Evolutionary conservation across 768 basidiomycete genomes (phyloP).

Genomic region (Phanerochaete carnosa): DNA sequence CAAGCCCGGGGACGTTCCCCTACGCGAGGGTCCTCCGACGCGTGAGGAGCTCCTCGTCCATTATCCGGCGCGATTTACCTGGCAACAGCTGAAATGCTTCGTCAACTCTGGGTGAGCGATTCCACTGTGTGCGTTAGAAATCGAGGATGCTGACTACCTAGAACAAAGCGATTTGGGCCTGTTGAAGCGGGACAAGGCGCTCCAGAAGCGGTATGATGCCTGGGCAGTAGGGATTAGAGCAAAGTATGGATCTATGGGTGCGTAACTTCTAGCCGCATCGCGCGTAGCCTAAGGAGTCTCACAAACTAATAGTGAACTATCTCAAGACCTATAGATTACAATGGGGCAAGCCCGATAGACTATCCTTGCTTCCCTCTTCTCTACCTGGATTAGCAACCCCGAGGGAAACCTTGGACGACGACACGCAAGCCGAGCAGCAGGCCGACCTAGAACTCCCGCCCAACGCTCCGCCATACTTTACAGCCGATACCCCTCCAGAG

Average conservation of each 20-base stretch:
- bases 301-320: conserved; percentile 53
- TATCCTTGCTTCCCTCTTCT: conserved; percentile 56
- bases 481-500: conserved; percentile 52
- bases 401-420: background rate
- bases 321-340: conserved; percentile 65
- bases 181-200: conserved; percentile 65
- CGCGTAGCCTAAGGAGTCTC: background rate
- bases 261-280: conserved; percentile 16
- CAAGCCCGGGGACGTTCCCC: conserved; percentile 16
- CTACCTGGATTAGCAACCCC: conserved; percentile 31
- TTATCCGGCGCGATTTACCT: conserved; percentile 77
- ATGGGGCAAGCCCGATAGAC: conserved; percentile 70
- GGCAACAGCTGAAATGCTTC: conserved; percentile 72
- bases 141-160: background rate
- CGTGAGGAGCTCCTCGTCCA: conserved; percentile 59
- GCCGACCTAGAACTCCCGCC: conserved; percentile 23
- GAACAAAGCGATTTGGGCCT: conserved; percentile 68
- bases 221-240: conserved; percentile 55
- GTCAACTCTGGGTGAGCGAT: conserved; percentile 67
- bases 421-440: conserved; percentile 11
- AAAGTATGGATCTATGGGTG: conserved; percentile 67
- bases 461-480: conserved; percentile 58
- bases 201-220: conserved; percentile 64
- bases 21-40: conserved; percentile 57
- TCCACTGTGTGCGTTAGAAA: background rate